Evolutionary conservation across 2,329 filamentous ascomycete genomes (phyloP).

Genomic region (Aspergillus brasiliensis): DNA sequence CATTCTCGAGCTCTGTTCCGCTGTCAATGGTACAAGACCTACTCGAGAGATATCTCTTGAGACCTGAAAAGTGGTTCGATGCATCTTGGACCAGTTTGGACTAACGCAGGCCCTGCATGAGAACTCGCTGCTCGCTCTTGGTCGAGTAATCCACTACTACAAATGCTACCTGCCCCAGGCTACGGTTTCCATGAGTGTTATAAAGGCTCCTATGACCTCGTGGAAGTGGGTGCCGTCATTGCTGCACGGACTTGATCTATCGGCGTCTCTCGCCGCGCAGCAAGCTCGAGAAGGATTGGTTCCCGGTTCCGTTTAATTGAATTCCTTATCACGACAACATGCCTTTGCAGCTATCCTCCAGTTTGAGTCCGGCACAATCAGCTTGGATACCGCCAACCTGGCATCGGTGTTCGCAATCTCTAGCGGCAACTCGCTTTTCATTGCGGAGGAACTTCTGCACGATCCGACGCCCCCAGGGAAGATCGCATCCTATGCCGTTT

Average conservation of each 20-base stretch:
- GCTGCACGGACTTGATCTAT: not conserved
- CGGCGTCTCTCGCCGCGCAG: not conserved
- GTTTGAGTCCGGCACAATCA: conserved; percentile 6
- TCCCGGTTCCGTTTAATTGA: not conserved
- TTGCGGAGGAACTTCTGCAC: conserved; percentile 7
- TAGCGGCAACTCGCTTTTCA: conserved; percentile 8
- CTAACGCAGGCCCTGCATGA: not conserved
- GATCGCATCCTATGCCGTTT: not conserved
- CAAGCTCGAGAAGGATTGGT: not conserved
- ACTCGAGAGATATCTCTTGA: not conserved
- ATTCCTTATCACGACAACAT: not conserved
- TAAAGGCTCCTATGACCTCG: not conserved
- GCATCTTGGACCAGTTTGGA: not conserved
- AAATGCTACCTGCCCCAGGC: not conserved
- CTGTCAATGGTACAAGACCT: not conserved
- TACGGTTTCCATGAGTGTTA: conserved; percentile 1
- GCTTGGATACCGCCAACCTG: not conserved
- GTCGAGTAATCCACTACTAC: conserved; percentile 3
- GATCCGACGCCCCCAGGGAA: not conserved
- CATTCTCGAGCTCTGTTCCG: not conserved
- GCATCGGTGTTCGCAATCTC: conserved; percentile 4
- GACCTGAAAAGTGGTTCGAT: not conserved
- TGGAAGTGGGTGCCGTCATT: conserved; percentile 4
- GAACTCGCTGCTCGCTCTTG: conserved; percentile 5
- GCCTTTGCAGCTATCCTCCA: conserved; percentile 8